Conservation (phyloP, 345 rosid species). For the Cardamine chenopodiifolia region DNA sequence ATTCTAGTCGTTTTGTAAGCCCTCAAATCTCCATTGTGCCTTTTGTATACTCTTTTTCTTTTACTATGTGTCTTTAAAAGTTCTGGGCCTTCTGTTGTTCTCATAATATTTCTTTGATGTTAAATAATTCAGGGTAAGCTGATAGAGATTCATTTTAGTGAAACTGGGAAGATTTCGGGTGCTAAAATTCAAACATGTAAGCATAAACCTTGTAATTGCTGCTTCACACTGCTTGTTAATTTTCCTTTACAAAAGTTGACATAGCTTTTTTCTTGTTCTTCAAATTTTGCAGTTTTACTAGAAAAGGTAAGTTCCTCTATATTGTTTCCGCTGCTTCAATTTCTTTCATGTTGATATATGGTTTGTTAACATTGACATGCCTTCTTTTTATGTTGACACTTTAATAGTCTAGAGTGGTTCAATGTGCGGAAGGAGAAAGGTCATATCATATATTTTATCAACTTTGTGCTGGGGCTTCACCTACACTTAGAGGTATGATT, state of each 20-base stretch:
- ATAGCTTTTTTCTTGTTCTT: conserved; percentile 1
- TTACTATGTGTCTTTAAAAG: conserved; percentile 1
- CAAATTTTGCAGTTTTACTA: conserved; percentile 36
- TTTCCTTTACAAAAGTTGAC: conserved; percentile 14
- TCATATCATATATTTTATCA: conserved; percentile 98
- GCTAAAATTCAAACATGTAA: conserved; percentile 85
- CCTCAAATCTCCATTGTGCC: neutral
- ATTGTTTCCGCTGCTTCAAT: neutral
- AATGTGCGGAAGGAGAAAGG: conserved; percentile 90
- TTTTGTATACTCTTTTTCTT: neutral
- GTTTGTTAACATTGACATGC: conserved; percentile 35
- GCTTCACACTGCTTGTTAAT: neutral
- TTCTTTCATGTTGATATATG: conserved; percentile 31
- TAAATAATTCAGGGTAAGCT: conserved; percentile 64
- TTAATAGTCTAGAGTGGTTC: conserved; percentile 96
- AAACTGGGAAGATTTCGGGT: conserved; percentile 95
- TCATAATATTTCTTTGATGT: conserved; percentile 18
- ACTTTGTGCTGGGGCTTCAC: conserved; percentile 94
- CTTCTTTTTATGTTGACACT: conserved; percentile 10
- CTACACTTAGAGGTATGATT: conserved; percentile 63
- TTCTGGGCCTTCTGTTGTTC: conserved; percentile 4
- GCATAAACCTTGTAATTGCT: conserved; percentile 14
- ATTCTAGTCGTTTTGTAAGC: conserved; percentile 98
- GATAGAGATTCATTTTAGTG: conserved; percentile 96
- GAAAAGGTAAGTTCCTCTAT: conserved; percentile 75